Evolutionary conservation across 352 stramenopile genomes (phyloP), one percentile per base, ranked within the genome.

Genomic region (Poterioochromonas sp.): DNA sequence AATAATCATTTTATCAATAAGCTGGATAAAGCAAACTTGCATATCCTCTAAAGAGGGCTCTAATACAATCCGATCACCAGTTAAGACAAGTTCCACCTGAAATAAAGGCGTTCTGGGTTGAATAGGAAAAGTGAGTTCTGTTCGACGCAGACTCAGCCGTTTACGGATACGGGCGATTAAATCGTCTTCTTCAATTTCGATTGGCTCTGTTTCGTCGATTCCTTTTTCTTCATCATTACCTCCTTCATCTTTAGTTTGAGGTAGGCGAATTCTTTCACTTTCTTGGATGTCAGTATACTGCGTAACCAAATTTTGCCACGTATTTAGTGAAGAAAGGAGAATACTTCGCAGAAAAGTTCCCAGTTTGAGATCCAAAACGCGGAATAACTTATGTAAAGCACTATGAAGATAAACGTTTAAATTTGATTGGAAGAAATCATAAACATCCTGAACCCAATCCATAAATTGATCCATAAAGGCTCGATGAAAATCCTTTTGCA

Each of bases 391-490:
- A 43, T 87, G 84, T 3, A 97, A 83, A 15, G 81, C 51, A 41
- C 81, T 83, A n/a, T 60, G 73, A 2, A 80, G 49, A 77, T 93
- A 97, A 0, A 82, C 80, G 0, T 79, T 73, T 0, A 80, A 64
- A 71, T 96, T 90, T 0, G 89, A 93, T 34, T 94, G 85, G 79
- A 96, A 96, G 78, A 96, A 92, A 73, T 97, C 91, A 76, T 90
- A 96, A 77, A 93, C 86, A 78, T 96, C 92, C 81, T 97, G 92
- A 2, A 96, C 82, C 77, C 93, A 94, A 83, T 97, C 92, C 80
- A 95, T 92, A 49, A 96, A 86, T 68, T 93, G 94, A 82, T 97
- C 92, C 11, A 92, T 84, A 43, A 96, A 91, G 0, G 90, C 86
- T 12, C 89, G 88, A 20, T 90, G 85, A 90, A 91, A 97, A 70